Evolutionary conservation across 2,329 filamentous ascomycete genomes (phyloP).

Genomic region (Fusarium nodosum): DNA sequence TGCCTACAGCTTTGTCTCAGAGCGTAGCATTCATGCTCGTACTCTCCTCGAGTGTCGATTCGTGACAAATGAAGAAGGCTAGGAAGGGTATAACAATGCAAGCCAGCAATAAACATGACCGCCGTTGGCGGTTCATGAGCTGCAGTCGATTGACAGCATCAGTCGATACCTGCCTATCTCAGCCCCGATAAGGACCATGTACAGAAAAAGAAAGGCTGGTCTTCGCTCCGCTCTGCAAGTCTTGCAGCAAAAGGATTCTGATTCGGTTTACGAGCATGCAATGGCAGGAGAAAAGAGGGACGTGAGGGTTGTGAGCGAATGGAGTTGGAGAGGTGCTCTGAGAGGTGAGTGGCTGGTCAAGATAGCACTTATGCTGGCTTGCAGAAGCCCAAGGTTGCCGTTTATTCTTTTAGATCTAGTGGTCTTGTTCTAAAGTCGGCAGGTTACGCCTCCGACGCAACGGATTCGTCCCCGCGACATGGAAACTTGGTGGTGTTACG

Average conservation of each 20-base stretch:
- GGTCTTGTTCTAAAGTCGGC: conserved; percentile 30
- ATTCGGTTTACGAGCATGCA: conserved; percentile 44
- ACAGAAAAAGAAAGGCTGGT: conserved; percentile 17
- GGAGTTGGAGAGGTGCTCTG: conserved; percentile 37
- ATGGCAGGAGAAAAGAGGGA: conserved; percentile 40
- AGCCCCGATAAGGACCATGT: conserved; percentile 24
- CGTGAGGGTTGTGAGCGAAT: conserved; percentile 29
- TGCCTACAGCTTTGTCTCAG: conserved; percentile 22
- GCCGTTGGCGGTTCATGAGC: conserved; percentile 5
- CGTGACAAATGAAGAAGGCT: not conserved
- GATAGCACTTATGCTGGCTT: conserved; percentile 34
- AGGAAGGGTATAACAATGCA: conserved; percentile 9
- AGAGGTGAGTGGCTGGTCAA: conserved; percentile 44
- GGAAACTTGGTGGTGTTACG: conserved; percentile 26
- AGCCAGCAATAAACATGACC: not conserved
- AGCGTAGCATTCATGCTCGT: conserved; percentile 1
- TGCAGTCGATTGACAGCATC: conserved; percentile 15
- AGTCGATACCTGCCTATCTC: conserved; percentile 39
- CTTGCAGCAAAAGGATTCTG: conserved; percentile 42
- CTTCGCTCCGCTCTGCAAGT: conserved; percentile 39
- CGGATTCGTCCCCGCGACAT: conserved; percentile 37
- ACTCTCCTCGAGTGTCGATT: not conserved
- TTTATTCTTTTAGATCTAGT: conserved; percentile 37
- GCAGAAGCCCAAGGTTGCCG: conserved; percentile 42
- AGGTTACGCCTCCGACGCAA: conserved; percentile 31